Base-by-base conservation (phyloP, 1,139 yeast genomes). In the Nakaseomyces nivariensis region DNA sequence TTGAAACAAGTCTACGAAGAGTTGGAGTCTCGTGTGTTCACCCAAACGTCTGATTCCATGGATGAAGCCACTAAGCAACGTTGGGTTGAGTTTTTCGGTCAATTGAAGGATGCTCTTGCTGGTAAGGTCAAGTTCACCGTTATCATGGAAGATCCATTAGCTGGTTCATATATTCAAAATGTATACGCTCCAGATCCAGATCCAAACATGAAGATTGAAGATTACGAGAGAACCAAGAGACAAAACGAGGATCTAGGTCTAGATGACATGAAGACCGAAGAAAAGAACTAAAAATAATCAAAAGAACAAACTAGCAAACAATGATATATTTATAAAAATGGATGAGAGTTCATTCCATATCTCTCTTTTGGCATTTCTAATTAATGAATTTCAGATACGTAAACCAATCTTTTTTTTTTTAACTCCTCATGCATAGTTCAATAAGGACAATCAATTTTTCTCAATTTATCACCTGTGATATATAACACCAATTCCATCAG, bases 161-260 rank as follows among this genome's bases (percentile, higher is more conserved):
- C 97, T 25, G 82, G 95, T 5, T 88, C 97, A 0, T 94, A 94
- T 64, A 85, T 94, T 57, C 99, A 94, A 71, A 94, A 94, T 65
- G 95, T 90, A 9, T 94, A 89, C 64, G 99, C 99, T 36, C 99
- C 99, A 25, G 99, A 94, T 68, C 79, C 79, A 43, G 98, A 94
- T 71, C 99, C 99, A 57, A 88, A 90, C 66, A 92, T 94, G 97
- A 75, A 68, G 37, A 78, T 86, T 56, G 96, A 85, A 68, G 96
- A 90, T 54, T 87, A 81, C 61, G 96, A 88, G 57, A 83, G 98
- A 73, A 82, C 95, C 5, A 72, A 74, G 48, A 84, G 83, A 57
- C 95, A 90, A 68, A 89, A 92, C 64, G 98, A 94, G 63, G 92
- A 84, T 49, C 77, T 92, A 59, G 99, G 99, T 32, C 74, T 94